Base-by-base conservation (phyloP, 1,284 basidiomycete genomes). In the Sporisorium reilianum region DNA sequence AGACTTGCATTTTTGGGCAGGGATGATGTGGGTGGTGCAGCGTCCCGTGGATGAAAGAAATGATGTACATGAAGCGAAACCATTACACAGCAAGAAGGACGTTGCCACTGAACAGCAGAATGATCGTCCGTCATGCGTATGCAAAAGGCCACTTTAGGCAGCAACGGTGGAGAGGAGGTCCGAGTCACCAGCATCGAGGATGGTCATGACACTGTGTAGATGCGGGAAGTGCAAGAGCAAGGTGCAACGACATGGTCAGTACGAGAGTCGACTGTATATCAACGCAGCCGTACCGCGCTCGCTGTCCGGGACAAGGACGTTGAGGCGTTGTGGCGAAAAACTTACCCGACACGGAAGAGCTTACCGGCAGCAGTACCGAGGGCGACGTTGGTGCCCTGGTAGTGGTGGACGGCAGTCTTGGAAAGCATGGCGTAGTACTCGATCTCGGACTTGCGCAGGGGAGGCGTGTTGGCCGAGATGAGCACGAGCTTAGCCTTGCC, bases 401-500 rank as follows among this genome's bases (percentile, higher is more conserved):
- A 97, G 89, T 97, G 95, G 88, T 97, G 95, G 56, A 97, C 95
- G 72, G 91, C 90, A 67, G 95, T 97, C 89, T 97, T 97, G 70
- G 80, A 88, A 83, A 99, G 90, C 96, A 99, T 99, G 88, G 97
- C 97, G 87, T 99, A 99, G 90, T 99, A 99, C 89, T 99, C 97
- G 75, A 99, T 90, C 90, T 99, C 97, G 66, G 95, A 97, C 88
- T 97, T 97, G 87, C 97, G 93, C 78, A 99, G 90, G 75, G 97
- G 97, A 66, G 96, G 97, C 88, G 95, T 97, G 89, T 99, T 99
- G 83, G 94, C 95, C 84, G 96, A 95, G 86, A 99, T 98, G 86
- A 99, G 89, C 85, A 99, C 92, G 83, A 99, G 93, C 89, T 98
- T 99, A 87, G 96, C 97, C 90, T 97, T 97, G 87, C 97, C 96